Percentiles rank a stretch among this genome's conserved stretches.
Evolutionary conservation across 352 stramenopile species (phyloP).

Genomic region (Pythium aquatile): DNA sequence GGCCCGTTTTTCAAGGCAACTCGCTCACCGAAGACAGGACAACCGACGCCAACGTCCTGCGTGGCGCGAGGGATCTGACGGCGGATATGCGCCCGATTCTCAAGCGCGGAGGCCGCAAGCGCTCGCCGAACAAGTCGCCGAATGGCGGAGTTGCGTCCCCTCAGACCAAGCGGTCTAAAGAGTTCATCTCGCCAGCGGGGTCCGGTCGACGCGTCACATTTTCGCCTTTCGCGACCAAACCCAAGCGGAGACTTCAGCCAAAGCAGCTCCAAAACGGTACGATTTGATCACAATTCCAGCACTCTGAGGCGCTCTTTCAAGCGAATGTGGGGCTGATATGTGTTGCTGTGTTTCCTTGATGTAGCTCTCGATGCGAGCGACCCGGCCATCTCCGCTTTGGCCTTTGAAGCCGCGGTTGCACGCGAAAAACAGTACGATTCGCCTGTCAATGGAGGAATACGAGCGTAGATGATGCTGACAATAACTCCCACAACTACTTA

Average conservation of each 20-base stretch:
- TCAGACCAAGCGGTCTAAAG: slow-evolving; percentile 23
- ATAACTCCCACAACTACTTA: background rate
- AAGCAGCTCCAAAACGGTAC: slow-evolving; percentile 17
- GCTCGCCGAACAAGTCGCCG: slow-evolving; percentile 23
- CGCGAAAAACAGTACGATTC: slow-evolving; percentile 6
- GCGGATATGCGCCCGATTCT: slow-evolving; percentile 53
- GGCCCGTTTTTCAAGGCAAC: background rate
- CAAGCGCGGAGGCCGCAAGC: slow-evolving; percentile 34
- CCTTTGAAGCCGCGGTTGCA: slow-evolving; percentile 5
- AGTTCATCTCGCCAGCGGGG: slow-evolving; percentile 33
- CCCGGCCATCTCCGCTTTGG: background rate
- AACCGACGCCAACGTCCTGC: background rate
- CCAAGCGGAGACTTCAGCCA: slow-evolving; percentile 20
- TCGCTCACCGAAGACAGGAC: background rate
- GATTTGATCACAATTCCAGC: background rate
- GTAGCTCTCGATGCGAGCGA: background rate
- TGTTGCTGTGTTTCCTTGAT: background rate
- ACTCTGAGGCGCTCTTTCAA: too few relatives aligned
- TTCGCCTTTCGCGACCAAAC: slow-evolving; percentile 64
- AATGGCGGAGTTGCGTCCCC: slow-evolving; percentile 12
- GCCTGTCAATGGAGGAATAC: background rate
- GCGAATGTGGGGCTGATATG: background rate
- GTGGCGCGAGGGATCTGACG: background rate
- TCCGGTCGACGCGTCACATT: slow-evolving; percentile 58
- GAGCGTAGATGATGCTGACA: background rate